A percentile compares a stretch with the other conserved stretches of the same genome.
phyloP scores from a whole-genome alignment of 2,329 filamentous ascomycete species.

The Alternaria brassicicola region DNA sequence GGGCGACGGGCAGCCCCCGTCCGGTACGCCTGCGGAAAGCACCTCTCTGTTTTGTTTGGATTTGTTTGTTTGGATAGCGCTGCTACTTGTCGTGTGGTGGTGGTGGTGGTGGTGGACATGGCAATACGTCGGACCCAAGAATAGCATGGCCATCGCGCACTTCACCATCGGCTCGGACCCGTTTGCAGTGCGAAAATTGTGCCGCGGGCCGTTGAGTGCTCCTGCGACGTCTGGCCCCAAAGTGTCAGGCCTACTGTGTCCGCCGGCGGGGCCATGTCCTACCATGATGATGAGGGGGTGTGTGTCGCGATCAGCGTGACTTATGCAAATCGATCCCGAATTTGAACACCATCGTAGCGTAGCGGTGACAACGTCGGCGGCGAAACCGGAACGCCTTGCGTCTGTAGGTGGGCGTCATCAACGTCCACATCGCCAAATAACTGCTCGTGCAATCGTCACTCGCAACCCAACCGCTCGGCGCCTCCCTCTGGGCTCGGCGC shows the following conservation, averaged over 20 bases:
- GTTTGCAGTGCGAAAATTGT: constrained; percentile 29
- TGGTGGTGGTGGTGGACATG: constrained; percentile 4
- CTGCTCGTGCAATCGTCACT: constrained; percentile 30
- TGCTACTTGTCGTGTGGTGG: background rate
- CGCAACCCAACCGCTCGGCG: constrained; percentile 27
- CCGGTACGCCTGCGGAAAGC: background rate
- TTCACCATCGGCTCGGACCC: constrained; percentile 14
- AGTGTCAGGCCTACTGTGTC: constrained; percentile 6
- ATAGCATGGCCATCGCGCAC: background rate
- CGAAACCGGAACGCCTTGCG: constrained; percentile 13
- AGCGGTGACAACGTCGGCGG: constrained; percentile 24
- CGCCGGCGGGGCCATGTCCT: constrained; percentile 14
- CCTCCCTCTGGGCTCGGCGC: constrained; percentile 21
- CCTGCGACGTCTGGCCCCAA: constrained; percentile 20
- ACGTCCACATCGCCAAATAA: constrained; percentile 8
- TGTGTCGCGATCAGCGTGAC: constrained; percentile 21
- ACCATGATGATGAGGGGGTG: constrained; percentile 20
- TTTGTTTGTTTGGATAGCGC: constrained; percentile 1
- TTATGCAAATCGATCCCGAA: constrained; percentile 21
- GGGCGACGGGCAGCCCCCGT: background rate
- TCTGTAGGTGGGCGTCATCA: constrained; percentile 27
- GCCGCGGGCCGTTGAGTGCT: constrained; percentile 29
- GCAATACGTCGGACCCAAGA: constrained; percentile 7
- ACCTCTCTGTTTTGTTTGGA: constrained; percentile 1
- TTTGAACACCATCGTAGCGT: constrained; percentile 22